Evolutionary conservation across 257 asterid species (phyloP).

Genomic region (Nicotiana sylvestris): DNA sequence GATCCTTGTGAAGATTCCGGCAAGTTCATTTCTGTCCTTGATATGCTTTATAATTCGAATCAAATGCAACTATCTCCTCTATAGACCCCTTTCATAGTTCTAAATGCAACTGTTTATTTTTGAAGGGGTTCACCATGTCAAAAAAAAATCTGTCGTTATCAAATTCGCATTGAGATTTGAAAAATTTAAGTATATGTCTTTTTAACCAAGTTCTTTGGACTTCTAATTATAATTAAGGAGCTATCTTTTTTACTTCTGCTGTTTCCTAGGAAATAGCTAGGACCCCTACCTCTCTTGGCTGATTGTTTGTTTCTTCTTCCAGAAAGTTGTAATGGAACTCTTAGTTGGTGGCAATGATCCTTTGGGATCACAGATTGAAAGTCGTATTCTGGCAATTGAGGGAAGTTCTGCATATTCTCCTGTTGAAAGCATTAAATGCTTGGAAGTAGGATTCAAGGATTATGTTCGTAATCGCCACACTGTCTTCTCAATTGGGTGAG

Average conservation of each 20-base stretch:
- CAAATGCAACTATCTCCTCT: conserved; percentile 2
- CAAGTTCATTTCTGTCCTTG: conserved; percentile 38
- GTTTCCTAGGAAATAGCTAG: conserved; percentile 10
- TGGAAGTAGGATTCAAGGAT: conserved; percentile 66
- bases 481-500: conserved; percentile 63
- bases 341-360: conserved; percentile 40
- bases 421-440: conserved; percentile 40
- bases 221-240: not conserved
- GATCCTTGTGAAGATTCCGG: conserved; percentile 56
- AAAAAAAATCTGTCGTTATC: not conserved
- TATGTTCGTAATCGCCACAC: conserved; percentile 54
- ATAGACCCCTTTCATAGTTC: not conserved
- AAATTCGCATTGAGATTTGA: not conserved
- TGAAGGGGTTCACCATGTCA: not conserved
- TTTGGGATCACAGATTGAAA: conserved; percentile 32
- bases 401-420: conserved; percentile 34
- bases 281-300: conserved; percentile 21
- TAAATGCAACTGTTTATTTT: not conserved
- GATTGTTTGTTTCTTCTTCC: conserved; percentile 25
- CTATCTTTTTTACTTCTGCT: not conserved
- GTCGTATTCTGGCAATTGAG: conserved; percentile 36
- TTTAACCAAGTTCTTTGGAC: not conserved
- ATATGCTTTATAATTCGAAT: conserved; percentile 16
- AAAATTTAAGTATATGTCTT: not conserved
- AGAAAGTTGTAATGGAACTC: conserved; percentile 76